Percentiles rank a stretch among this genome's conserved stretches.
phyloP scores from a whole-genome alignment of 495 filamentous ascomycete species.

The Hyaloscypha hepaticicola region DNA sequence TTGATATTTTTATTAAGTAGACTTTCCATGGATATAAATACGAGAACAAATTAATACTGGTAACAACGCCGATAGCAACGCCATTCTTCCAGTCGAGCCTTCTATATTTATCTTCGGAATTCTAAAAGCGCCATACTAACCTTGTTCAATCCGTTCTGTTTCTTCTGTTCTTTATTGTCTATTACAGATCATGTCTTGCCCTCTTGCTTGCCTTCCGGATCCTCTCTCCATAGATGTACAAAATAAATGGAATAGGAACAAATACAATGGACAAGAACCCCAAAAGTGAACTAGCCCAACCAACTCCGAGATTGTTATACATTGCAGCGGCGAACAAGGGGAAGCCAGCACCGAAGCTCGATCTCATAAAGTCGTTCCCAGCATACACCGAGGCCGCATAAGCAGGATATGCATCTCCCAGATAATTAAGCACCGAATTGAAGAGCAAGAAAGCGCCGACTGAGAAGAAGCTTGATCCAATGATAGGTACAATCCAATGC shows the following conservation, averaged over 20 bases:
- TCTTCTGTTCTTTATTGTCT: background rate
- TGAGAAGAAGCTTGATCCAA: slow-evolving; percentile 52
- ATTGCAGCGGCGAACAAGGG: slow-evolving; percentile 47
- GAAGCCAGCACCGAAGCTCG: slow-evolving; percentile 45
- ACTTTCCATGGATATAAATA: no score
- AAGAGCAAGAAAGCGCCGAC: slow-evolving; percentile 57
- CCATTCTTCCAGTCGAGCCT: no score
- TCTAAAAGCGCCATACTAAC: background rate
- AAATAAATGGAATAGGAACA: slow-evolving; percentile 49
- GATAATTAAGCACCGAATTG: slow-evolving; percentile 47
- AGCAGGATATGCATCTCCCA: slow-evolving; percentile 38
- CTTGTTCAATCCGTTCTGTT: background rate
- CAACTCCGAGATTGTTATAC: slow-evolving; percentile 42
- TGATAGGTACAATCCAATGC: slow-evolving; percentile 29
- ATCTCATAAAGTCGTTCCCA: slow-evolving; percentile 46
- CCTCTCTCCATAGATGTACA: slow-evolving; percentile 19
- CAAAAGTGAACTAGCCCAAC: slow-evolving; percentile 57
- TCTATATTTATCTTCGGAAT: background rate
- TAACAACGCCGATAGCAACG: no score
- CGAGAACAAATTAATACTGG: no score
- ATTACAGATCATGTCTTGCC: slow-evolving; percentile 20
- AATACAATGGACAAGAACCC: slow-evolving; percentile 57
- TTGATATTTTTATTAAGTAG: no score
- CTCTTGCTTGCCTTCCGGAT: slow-evolving; percentile 23
- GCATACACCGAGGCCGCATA: slow-evolving; percentile 48